These are phyloP conservation scores for Oryza longistaminata DNA, from an alignment of 176 grass and related monocot genomes.

Conservation along the genomic window DNA sequence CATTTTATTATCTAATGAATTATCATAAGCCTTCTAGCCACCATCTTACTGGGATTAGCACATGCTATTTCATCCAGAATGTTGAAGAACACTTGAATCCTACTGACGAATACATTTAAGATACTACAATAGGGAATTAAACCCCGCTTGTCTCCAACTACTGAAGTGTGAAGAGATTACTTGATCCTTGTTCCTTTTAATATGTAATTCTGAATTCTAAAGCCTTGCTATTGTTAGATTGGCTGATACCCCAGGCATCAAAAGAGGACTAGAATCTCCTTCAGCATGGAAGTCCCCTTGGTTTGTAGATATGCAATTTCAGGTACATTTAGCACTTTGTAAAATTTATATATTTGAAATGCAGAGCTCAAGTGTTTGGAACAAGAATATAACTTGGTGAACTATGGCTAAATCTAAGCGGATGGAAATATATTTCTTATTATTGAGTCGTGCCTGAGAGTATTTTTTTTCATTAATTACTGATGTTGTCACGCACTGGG, in stretches of 20 bases:
- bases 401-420: not conserved
- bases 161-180: not conserved
- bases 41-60: not conserved
- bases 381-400: not conserved
- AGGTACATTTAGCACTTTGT: constrained; percentile 41
- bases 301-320: constrained; percentile 63
- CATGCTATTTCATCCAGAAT: constrained; percentile 20
- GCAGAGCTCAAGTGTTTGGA: not conserved
- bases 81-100: constrained; percentile 12
- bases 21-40: constrained; percentile 7
- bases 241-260: constrained; percentile 77
- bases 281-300: constrained; percentile 99
- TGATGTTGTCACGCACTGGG: not conserved
- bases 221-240: constrained; percentile 61
- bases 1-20: not conserved
- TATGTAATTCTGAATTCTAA: constrained; percentile 28
- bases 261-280: constrained; percentile 97
- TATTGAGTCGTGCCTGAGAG: no score
- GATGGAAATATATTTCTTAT: no score
- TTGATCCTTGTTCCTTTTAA: constrained; percentile 20
- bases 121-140: not conserved
- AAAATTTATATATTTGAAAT: not conserved
- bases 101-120: not conserved
- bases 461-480: not conserved
- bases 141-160: not conserved